phyloP scores from a whole-genome alignment of 2,329 filamentous ascomycete species.

The Alternaria rosae region DNA sequence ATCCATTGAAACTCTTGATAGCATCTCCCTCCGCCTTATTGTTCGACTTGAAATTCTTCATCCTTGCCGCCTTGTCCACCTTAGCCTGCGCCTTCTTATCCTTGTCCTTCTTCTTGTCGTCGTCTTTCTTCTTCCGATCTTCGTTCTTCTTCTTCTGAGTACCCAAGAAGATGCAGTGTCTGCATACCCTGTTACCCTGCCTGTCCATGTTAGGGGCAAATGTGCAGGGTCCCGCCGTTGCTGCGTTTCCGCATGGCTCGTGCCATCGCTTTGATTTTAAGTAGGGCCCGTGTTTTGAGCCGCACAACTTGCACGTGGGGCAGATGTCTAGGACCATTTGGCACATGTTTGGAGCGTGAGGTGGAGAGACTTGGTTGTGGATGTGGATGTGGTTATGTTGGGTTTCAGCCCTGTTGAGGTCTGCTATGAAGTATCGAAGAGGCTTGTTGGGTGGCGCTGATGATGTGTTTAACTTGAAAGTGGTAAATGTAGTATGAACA shows the following conservation, averaged over 20 bases:
- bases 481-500: background rate
- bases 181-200: background rate
- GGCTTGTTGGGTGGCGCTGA: too few species aligned
- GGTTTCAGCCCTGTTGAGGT: background rate
- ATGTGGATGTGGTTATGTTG: too few species aligned
- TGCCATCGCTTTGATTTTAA: too few species aligned
- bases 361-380: background rate
- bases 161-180: background rate
- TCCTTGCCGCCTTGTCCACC: background rate
- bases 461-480: background rate
- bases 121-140: background rate
- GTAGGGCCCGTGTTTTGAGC: background rate
- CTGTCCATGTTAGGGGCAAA: background rate
- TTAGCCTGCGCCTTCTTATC: background rate
- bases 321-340: background rate
- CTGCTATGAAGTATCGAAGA: fast-evolving
- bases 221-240: background rate
- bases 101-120: background rate
- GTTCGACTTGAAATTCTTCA: too few species aligned
- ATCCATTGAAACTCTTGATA: background rate
- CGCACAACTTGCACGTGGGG: background rate
- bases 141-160: background rate
- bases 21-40: background rate
- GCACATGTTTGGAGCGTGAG: background rate
- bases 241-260: background rate